A percentile compares a stretch with the other conserved stretches of the same genome.
Conservation (phyloP, 345 rosid genomes). For the Camelina laxa region DNA sequence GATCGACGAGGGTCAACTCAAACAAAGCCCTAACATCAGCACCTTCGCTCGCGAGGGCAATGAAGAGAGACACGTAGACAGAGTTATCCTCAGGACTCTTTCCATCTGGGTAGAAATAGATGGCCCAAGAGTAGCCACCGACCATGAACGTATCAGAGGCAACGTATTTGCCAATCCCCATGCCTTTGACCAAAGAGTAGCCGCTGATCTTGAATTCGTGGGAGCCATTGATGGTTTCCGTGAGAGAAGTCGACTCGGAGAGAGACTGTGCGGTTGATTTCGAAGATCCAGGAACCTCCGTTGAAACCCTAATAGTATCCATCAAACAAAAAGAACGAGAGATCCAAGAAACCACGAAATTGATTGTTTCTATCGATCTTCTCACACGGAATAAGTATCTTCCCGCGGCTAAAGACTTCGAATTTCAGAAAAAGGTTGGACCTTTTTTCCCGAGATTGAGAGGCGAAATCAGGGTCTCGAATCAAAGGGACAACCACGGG, state of each 20-base stretch:
- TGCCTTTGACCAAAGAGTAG: conserved; percentile 66
- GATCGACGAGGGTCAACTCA: conserved; percentile 78
- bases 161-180: conserved; percentile 77
- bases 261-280: conserved; percentile 26
- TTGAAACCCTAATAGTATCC: conserved; percentile 57
- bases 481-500: neutral
- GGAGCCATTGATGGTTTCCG: conserved; percentile 70
- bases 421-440: conserved; percentile 28
- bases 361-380: conserved; percentile 15
- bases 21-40: conserved; percentile 79
- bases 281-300: conserved; percentile 55
- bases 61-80: conserved; percentile 62
- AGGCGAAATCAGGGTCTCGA: conserved; percentile 28
- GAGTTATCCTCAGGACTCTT: conserved; percentile 74
- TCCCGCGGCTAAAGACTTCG: conserved; percentile 21
- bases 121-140: conserved; percentile 79
- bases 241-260: conserved; percentile 62
- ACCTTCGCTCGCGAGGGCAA: conserved; percentile 79
- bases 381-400: conserved; percentile 17
- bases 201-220: conserved; percentile 76
- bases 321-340: conserved; percentile 43
- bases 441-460: neutral
- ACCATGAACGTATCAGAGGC: conserved; percentile 65
- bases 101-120: conserved; percentile 83
- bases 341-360: conserved; percentile 30